Evolutionary conservation across 805 yeast genomes (phyloP).

Genomic region (Dipodascus albidus): DNA sequence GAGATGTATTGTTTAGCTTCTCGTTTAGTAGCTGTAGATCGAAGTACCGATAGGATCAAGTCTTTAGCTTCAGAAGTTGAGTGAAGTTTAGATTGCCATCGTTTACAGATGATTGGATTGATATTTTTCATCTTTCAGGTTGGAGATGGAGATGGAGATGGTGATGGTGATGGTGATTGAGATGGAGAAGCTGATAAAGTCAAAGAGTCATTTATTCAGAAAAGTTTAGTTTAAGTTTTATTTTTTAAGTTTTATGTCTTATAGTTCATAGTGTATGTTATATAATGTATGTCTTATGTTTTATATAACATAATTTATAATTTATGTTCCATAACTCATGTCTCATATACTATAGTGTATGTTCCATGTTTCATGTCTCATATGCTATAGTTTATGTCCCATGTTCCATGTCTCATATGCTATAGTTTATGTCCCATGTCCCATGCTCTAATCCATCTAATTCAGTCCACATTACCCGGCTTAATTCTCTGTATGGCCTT

Average conservation of each 20-base stretch:
- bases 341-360: no score
- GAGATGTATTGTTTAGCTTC: conserved; percentile 75
- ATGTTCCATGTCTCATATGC: background rate
- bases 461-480: no score
- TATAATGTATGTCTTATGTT: background rate
- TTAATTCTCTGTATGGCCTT: no score
- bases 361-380: background rate
- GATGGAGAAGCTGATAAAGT: no score
- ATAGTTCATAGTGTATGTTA: background rate
- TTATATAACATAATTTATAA: no score
- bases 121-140: background rate
- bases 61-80: conserved; percentile 27
- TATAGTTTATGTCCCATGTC: background rate
- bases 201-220: background rate
- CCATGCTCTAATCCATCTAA: no score
- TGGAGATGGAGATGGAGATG: no score
- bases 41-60: conserved; percentile 70
- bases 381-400: background rate
- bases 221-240: background rate
- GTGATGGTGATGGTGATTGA: no score
- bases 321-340: background rate
- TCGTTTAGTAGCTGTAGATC: conserved; percentile 86
- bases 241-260: background rate
- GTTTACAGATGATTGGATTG: background rate
- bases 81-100: background rate